These are phyloP conservation scores for Diutina mesorugosa DNA, from an alignment of 1,139 yeast species.

Conservation along the genomic window DNA sequence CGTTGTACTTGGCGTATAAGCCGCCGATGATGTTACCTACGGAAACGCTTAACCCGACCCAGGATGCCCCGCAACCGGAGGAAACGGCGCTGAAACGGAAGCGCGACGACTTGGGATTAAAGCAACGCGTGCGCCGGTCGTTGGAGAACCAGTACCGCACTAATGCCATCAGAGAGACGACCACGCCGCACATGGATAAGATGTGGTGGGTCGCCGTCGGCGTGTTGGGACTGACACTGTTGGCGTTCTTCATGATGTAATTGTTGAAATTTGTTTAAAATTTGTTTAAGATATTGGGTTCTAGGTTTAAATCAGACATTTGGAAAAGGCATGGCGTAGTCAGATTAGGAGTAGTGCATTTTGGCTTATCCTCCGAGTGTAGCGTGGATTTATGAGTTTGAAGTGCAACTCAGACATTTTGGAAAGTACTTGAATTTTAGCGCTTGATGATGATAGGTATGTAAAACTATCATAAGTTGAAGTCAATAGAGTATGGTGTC, in stretches of 20 bases:
- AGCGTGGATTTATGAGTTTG: no score
- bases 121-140: constrained; percentile 47
- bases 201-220: constrained; percentile 32
- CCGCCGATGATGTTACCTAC: constrained; percentile 98
- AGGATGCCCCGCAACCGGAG: constrained; percentile 15
- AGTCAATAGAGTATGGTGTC: no score
- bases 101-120: constrained; percentile 19
- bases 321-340: no score
- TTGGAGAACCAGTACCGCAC: constrained; percentile 68
- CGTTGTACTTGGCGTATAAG: constrained; percentile 77
- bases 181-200: constrained; percentile 29
- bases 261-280: neutral
- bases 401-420: no score
- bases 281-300: neutral
- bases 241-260: constrained; percentile 7
- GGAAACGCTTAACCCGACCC: constrained; percentile 76
- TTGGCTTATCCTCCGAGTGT: no score
- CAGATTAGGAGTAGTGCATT: no score
- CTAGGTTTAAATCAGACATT: no score
- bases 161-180: constrained; percentile 43
- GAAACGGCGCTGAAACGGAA: constrained; percentile 11
- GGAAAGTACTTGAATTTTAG: no score
- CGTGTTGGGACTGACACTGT: constrained; percentile 12
- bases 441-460: no score
- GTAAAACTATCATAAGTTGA: no score